Conservation (phyloP, 805 yeast species). For the Candida michaelii region DNA sequence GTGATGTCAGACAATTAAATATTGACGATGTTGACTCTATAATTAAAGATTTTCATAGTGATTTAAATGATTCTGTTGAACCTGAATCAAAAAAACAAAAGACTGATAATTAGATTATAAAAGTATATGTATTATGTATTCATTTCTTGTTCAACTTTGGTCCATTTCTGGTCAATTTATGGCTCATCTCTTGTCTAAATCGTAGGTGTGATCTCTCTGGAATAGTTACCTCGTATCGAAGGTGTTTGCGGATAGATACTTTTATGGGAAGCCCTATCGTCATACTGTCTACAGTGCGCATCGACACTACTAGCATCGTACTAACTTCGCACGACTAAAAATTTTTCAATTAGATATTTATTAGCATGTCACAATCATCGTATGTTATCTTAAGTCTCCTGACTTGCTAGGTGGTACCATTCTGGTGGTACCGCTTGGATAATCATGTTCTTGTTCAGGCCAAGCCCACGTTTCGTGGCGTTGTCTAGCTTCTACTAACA, state of each 20-base stretch:
- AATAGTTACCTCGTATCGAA: no score
- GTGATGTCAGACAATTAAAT: slow-evolving; percentile 90
- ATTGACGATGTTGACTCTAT: slow-evolving; percentile 98
- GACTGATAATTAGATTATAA: neutral
- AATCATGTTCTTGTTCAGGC: no score
- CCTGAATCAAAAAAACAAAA: slow-evolving; percentile 26
- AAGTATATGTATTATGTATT: neutral
- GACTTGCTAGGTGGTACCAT: no score
- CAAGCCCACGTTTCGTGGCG: neutral
- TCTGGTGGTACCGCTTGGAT: no score
- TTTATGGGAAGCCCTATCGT: no score
- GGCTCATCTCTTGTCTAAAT: no score
- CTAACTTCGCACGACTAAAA: slow-evolving; percentile 10
- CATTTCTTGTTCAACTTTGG: no score
- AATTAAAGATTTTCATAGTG: slow-evolving; percentile 80
- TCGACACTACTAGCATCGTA: neutral
- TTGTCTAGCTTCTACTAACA: slow-evolving; percentile 1
- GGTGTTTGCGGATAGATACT: no score
- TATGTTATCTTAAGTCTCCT: slow-evolving; percentile 6
- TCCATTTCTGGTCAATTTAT: no score
- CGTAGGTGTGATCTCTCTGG: no score
- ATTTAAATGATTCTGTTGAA: slow-evolving; percentile 43
- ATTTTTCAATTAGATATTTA: slow-evolving; percentile 7
- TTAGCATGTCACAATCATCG: slow-evolving; percentile 9
- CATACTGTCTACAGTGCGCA: no score